phyloP scores from a whole-genome alignment of 352 stramenopile genomes.

The Phytophthora ramorum region DNA sequence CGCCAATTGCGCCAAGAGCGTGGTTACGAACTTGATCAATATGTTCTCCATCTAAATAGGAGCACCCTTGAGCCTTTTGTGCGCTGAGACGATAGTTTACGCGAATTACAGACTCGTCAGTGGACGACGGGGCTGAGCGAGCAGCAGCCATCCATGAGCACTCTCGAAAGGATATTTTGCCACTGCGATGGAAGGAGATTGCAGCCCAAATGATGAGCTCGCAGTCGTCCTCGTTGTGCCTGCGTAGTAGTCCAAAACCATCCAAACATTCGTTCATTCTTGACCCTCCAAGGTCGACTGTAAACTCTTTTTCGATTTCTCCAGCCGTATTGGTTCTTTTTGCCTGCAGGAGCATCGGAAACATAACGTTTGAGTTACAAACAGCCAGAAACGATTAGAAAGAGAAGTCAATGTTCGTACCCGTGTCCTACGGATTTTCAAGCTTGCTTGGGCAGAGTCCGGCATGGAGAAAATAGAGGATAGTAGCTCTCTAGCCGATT shows the following conservation, averaged over 20 bases:
- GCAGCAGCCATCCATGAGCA: conserved; percentile 36
- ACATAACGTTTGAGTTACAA: neutral
- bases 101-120: conserved; percentile 29
- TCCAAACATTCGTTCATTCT: conserved; percentile 31
- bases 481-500: conserved; percentile 23
- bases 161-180: conserved; percentile 37
- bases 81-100: conserved; percentile 31
- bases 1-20: conserved; percentile 29
- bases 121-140: conserved; percentile 11
- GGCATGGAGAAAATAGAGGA: conserved; percentile 28
- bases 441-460: conserved; percentile 12
- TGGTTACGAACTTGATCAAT: conserved; percentile 42
- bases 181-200: conserved; percentile 37
- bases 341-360: conserved; percentile 9
- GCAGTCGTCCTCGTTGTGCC: conserved; percentile 31
- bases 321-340: conserved; percentile 19
- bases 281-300: conserved; percentile 28
- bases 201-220: conserved; percentile 37
- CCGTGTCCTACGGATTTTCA: conserved; percentile 26
- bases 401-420: conserved; percentile 10
- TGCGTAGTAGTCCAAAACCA: conserved; percentile 23
- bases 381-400: neutral
- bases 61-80: conserved; percentile 28
- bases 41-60: conserved; percentile 36
- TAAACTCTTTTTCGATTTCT: conserved; percentile 32